A percentile compares a stretch with the other conserved stretches of the same genome.
Conservation (phyloP, 257 asterid genomes). For the Nicotiana paniculata region DNA sequence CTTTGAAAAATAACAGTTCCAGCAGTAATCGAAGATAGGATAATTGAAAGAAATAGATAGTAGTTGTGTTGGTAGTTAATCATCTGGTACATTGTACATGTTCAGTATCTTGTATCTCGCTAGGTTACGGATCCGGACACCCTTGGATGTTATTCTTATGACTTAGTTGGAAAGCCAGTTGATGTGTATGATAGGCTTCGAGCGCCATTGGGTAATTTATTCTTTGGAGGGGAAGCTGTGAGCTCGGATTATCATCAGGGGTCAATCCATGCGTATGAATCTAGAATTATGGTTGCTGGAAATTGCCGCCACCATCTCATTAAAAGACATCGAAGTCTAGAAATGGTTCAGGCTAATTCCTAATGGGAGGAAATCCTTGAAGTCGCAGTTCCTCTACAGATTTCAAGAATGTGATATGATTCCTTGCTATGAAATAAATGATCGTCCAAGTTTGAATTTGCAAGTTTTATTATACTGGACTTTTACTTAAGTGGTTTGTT, state of each 20-base stretch:
- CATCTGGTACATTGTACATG: constrained; percentile 28
- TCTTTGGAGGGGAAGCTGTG: constrained; percentile 97
- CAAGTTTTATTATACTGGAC: neutral
- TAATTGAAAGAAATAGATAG: neutral
- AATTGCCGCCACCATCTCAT: constrained; percentile 55
- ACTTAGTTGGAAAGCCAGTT: constrained; percentile 78
- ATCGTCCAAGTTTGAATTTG: neutral
- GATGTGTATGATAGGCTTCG: constrained; percentile 86
- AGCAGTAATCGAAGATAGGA: no score
- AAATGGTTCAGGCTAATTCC: constrained; percentile 51
- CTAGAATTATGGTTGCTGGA: constrained; percentile 89
- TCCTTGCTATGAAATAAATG: neutral
- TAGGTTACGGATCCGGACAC: constrained; percentile 90
- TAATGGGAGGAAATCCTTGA: constrained; percentile 62
- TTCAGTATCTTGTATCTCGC: constrained; percentile 68
- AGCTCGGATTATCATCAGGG: constrained; percentile 88
- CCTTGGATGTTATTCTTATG: constrained; percentile 88
- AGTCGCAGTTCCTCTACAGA: constrained; percentile 69
- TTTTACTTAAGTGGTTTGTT: no score
- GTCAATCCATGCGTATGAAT: constrained; percentile 90
- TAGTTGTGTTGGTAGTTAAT: neutral
- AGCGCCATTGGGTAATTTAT: constrained; percentile 74
- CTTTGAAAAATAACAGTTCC: no score
- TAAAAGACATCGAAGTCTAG: constrained; percentile 51
- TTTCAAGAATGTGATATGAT: constrained; percentile 55